Base-by-base conservation (phyloP, 2,329 filamentous ascomycete genomes). In the Davidsoniella virescens region DNA sequence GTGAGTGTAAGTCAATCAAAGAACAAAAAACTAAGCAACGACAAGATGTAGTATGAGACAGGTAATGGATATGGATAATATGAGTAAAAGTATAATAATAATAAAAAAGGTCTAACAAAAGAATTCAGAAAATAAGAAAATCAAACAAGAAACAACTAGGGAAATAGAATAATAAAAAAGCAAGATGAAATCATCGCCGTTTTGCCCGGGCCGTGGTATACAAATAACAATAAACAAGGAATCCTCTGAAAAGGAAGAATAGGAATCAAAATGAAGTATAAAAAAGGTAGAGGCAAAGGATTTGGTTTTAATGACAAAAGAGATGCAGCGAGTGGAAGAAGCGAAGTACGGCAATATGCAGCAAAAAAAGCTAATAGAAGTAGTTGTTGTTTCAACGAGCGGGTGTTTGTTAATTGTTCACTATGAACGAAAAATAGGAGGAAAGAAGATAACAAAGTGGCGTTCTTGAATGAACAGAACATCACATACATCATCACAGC, bases 201-300 rank as follows among this genome's bases (percentile, higher is more conserved):
- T 46, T 43, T 47, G 38, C 23, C 44, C 41, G 49, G 49, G 49
- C 51, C 50, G 51, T 56, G 55, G 50, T 63, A 63, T 63, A 62
- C 62, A 63, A 60, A 63, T 33, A 33, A 33, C 29, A 33, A 33
- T 8, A 64, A 62, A 64, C 61, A 60, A 56, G 60, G 59, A 60
- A 58, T 54, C 55, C 58, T 54, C 53, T 49, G 52, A 49, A 51
- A 56, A 53, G 52, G 20, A 49, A 36, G 33, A 23, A 43, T 7
- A 23, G 18, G 20, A 49, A 40, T 10, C 18, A 7, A 49, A 41
- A 43, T 2, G 38, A 50, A 42, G 5, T 39, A 38, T 25, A 44
- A 44, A 50, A 37, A 50, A 33, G 29, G 8, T 33, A 33, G 29
- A 33, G 29, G 12, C 29, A 33, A 33, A 33, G 9, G 10, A 33